Evolutionary conservation across 2,329 filamentous ascomycete species (phyloP).

Genomic region (Xenosphaeropsis pyriputrescens): DNA sequence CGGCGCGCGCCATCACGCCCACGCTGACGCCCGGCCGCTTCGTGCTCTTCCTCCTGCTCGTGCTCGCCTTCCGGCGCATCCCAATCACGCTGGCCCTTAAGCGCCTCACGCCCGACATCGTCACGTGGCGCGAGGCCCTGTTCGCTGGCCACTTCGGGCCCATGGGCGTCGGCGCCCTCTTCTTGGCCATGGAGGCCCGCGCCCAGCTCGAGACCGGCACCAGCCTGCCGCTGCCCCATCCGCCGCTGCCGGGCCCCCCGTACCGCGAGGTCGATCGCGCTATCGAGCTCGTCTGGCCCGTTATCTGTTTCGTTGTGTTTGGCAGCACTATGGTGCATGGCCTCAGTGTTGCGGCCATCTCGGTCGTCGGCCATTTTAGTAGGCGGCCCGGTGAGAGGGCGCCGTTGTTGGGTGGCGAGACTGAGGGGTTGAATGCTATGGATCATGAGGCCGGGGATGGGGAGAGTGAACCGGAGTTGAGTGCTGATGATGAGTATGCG

Average conservation of each 20-base stretch:
- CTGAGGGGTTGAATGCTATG: constrained; percentile 33
- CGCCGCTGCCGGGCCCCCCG: constrained; percentile 20
- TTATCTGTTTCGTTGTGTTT: constrained; percentile 37
- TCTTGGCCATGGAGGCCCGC: constrained; percentile 36
- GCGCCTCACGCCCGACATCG: constrained; percentile 87
- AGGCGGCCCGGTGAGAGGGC: constrained; percentile 29
- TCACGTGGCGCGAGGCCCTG: constrained; percentile 92
- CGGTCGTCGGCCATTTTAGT: constrained; percentile 29
- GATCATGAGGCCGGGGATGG: constrained; percentile 23
- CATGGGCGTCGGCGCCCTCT: constrained; percentile 48
- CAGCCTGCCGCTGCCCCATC: constrained; percentile 26
- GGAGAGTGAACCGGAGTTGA: constrained; percentile 18
- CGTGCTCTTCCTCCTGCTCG: constrained; percentile 56
- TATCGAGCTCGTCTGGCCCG: constrained; percentile 33
- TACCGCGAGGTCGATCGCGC: constrained; percentile 20
- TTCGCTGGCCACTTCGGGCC: constrained; percentile 97
- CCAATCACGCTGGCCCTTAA: constrained; percentile 87
- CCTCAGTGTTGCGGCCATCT: constrained; percentile 32
- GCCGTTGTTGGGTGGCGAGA: constrained; percentile 31
- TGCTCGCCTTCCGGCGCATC: constrained; percentile 57
- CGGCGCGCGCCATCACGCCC: constrained; percentile 52
- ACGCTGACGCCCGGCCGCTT: constrained; percentile 43
- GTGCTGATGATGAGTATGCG: constrained; percentile 6
- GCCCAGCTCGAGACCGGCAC: constrained; percentile 33
- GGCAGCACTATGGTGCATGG: constrained; percentile 38